Evolutionary conservation across 768 basidiomycete species (phyloP), one percentile per base, ranked within the genome.

Genomic region (Vararia minispora): DNA sequence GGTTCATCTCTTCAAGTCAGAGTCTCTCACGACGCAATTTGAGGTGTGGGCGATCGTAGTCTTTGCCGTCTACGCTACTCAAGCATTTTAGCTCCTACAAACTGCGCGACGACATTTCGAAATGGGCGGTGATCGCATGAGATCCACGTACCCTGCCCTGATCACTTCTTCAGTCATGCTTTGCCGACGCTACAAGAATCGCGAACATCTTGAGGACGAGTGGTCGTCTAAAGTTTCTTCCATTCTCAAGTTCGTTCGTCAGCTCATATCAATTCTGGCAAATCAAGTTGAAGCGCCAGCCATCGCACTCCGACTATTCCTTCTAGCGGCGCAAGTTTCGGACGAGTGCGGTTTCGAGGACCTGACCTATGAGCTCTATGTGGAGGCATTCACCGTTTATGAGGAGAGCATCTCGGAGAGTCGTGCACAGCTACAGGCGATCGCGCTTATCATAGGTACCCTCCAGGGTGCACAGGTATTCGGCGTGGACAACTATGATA

Each of bases 391-490:
- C 58, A 90, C 82, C 20, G 90, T 98, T 10, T 98, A 99, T 61
- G 95, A 99, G 56, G 95, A 99, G 58, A 82, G 75, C 51, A 98
- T 99, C 35, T 91, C 87, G 31, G 95, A 99, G 55, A 88, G 85
- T 24, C 76, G 94, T 3, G 90, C 90, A 4, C 95, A 99, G 58
- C 64, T 99, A 7, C 89, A 94, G 53, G 92, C 94, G n/a, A 97
- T 99, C 55, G 88, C 90, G 5, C 72, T 92, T 14, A 84, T 99
- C 49, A 95, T 98, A 42, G 82, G 84, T 34, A 87, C 90, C 5
- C 63, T 99, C 28, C 87, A 89, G 40, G 77, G 81, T 8, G 83
- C 89, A 23, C 68, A 79, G 45, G 91, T 92, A n/a, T 98, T 98
- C 53, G 82, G 81, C 25, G 72, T 72, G 33, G 95, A 99, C 52